Evolutionary conservation across 163 green algal species (phyloP).

Genomic region (Trebouxiophyceae sp.): DNA sequence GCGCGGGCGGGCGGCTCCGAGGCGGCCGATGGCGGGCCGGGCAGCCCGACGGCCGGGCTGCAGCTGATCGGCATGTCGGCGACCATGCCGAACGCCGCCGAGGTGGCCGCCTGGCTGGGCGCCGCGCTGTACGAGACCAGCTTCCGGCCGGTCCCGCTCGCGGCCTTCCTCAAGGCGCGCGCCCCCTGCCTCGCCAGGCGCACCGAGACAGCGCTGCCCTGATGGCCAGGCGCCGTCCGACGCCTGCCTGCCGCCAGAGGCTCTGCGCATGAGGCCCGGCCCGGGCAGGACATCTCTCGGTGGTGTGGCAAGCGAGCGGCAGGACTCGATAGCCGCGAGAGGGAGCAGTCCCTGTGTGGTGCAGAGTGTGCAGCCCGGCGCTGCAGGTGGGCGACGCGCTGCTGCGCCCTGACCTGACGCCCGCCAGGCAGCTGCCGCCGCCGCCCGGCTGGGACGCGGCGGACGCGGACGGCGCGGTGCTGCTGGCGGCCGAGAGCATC

Average conservation of each 20-base stretch:
- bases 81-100: constrained; percentile 80
- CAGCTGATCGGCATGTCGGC: constrained; percentile 95
- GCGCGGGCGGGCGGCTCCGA: neutral
- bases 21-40: neutral
- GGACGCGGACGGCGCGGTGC: constrained; percentile 58
- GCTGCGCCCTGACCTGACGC: neutral
- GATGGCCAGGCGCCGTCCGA: too few relatives aligned
- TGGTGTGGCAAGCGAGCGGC: too few relatives aligned
- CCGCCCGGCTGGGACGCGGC: constrained; percentile 3
- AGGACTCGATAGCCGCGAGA: too few relatives aligned
- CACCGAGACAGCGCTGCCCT: too few relatives aligned
- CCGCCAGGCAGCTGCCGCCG: neutral
- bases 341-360: too few relatives aligned
- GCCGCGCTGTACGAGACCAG: constrained; percentile 77
- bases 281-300: too few relatives aligned
- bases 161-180: constrained; percentile 62
- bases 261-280: too few relatives aligned
- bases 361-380: neutral
- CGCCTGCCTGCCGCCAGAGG: too few relatives aligned
- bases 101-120: constrained; percentile 76
- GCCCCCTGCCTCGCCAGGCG: too few relatives aligned
- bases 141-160: constrained; percentile 76
- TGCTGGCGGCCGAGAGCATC: constrained; percentile 53
- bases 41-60: constrained; percentile 11
- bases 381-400: constrained; percentile 17